phyloP scores from a whole-genome alignment of 257 asterid genomes.

The Fraxinus pennsylvanica region DNA sequence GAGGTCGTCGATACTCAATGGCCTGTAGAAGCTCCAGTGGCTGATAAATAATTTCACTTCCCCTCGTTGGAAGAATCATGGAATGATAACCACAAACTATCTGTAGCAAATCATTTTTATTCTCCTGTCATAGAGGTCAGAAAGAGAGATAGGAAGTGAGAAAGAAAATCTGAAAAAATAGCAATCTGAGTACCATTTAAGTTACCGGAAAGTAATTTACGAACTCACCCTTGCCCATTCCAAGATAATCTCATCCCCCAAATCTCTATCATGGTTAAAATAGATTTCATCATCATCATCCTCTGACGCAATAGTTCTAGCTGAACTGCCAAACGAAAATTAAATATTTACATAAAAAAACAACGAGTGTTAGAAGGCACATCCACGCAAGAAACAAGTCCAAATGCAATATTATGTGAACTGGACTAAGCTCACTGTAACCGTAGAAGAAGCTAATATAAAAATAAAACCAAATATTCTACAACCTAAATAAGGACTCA shows the following conservation, averaged over 20 bases:
- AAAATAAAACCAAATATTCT: constrained; percentile 27
- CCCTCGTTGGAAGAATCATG: constrained; percentile 67
- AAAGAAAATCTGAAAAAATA: constrained; percentile 21
- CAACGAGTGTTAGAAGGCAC: constrained; percentile 20
- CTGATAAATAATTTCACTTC: constrained; percentile 60
- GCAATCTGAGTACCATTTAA: constrained; percentile 19
- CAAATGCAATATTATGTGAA: constrained; percentile 14
- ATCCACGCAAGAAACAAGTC: constrained; percentile 23
- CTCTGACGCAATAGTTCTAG: constrained; percentile 55
- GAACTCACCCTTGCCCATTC: constrained; percentile 81
- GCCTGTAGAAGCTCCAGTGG: constrained; percentile 89
- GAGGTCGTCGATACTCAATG: constrained; percentile 58
- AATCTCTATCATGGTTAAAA: constrained; percentile 46
- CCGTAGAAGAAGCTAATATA: constrained; percentile 9
- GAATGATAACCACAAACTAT: constrained; percentile 78
- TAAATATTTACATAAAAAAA: constrained; percentile 17
- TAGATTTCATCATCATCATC: constrained; percentile 53
- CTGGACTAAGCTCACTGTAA: constrained; percentile 2
- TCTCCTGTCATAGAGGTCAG: constrained; percentile 52
- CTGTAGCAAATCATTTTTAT: constrained; percentile 76
- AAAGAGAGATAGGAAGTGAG: constrained; percentile 24
- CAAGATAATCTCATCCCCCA: constrained; percentile 51
- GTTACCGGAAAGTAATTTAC: constrained; percentile 20
- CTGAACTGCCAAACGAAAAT: constrained; percentile 75
- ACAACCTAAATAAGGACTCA: constrained; percentile 78